Evolutionary conservation across 202 grass and related monocot genomes (phyloP).

Genomic region (Alloteropsis angusta): DNA sequence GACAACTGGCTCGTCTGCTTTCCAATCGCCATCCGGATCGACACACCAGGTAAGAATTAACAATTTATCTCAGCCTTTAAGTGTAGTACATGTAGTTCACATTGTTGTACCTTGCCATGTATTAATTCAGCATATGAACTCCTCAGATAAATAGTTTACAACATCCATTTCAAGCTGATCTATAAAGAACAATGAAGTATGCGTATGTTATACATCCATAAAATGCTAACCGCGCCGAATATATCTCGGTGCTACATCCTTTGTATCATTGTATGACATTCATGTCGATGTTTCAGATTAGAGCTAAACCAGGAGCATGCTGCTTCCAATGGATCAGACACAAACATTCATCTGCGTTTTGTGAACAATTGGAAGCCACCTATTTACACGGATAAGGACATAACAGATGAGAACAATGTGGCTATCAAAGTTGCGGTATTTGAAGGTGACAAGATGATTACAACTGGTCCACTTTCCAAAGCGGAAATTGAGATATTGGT

Average conservation of each 20-base stretch:
- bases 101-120: not conserved
- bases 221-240: not conserved
- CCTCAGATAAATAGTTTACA: not conserved
- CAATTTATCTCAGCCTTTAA: not conserved
- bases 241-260: not conserved
- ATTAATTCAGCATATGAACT: not conserved
- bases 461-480: conserved; percentile 2
- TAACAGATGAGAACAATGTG: not conserved
- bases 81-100: not conserved
- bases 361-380: not conserved
- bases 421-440: conserved; percentile 14
- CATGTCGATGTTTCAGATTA: conserved; percentile 2
- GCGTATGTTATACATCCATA: not conserved
- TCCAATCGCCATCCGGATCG: not conserved
- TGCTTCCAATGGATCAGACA: not conserved
- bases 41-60: not conserved
- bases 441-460: not conserved
- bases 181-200: not conserved
- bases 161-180: not conserved
- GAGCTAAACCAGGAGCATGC: not conserved
- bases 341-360: conserved; percentile 10
- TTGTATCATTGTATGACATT: not conserved
- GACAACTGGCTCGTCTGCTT: not conserved
- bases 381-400: conserved; percentile 17
- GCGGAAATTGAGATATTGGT: conserved; percentile 7